Conservation (phyloP, 768 basidiomycete species). For the Strobilomyces confusus region DNA sequence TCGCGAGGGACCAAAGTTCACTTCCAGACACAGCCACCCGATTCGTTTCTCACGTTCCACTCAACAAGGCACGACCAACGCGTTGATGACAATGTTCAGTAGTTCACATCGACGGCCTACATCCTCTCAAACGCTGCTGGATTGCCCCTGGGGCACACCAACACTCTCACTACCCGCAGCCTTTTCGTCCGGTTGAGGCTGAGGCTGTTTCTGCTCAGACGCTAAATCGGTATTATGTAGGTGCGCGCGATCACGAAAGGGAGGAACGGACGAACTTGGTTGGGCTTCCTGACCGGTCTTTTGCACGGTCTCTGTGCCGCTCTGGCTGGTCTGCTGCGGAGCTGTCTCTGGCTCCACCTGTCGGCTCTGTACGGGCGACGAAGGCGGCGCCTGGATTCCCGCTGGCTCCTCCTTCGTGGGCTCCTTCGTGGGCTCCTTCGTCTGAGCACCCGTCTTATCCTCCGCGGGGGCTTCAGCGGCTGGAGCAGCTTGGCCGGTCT, state of each 20-base stretch:
- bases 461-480: background rate
- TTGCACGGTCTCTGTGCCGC: background rate
- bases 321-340: background rate
- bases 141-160: constrained; percentile 4
- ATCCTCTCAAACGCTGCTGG: background rate
- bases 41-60: too few relatives aligned
- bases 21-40: background rate
- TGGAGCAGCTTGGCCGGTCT: background rate
- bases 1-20: background rate
- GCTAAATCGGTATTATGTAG: background rate
- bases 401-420: background rate
- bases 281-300: background rate
- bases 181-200: background rate
- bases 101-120: background rate
- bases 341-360: background rate
- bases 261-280: background rate
- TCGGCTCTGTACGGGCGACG: background rate
- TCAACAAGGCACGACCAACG: too few relatives aligned
- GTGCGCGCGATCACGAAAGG: background rate
- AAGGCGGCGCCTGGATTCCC: background rate
- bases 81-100: background rate
- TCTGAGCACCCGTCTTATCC: background rate
- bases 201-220: background rate
- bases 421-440: background rate
- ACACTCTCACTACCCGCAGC: background rate